phyloP scores from a whole-genome alignment of 805 yeast genomes.

The Blastobotrys parvus region DNA sequence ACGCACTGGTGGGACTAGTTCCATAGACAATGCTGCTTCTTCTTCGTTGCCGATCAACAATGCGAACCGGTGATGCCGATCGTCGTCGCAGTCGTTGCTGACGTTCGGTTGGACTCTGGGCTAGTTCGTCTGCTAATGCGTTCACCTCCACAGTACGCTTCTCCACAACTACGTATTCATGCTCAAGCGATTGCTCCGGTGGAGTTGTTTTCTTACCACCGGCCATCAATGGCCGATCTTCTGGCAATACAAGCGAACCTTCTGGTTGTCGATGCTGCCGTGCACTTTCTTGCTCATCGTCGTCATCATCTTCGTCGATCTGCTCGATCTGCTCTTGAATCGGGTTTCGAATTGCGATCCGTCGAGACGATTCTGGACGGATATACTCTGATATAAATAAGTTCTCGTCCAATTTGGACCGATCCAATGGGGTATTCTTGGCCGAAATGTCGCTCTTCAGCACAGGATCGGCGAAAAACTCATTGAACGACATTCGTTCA shows the following conservation, averaged over 20 bases:
- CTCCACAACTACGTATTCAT: slow-evolving; percentile 90
- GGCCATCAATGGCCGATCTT: neutral
- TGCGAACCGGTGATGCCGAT: neutral
- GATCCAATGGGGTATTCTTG: slow-evolving; percentile 45
- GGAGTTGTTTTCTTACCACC: neutral
- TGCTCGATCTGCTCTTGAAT: neutral
- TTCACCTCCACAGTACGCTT: slow-evolving; percentile 92
- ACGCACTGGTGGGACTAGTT: slow-evolving; percentile 68
- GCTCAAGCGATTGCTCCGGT: slow-evolving; percentile 34
- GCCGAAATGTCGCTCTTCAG: slow-evolving; percentile 40
- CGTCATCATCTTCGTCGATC: neutral
- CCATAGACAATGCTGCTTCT: slow-evolving; percentile 30
- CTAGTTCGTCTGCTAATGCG: slow-evolving; percentile 89
- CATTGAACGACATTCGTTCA: slow-evolving; percentile 80
- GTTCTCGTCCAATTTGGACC: slow-evolving; percentile 63
- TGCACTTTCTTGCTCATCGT: neutral
- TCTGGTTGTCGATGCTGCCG: slow-evolving; percentile 1
- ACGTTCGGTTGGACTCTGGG: slow-evolving; percentile 30
- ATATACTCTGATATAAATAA: slow-evolving; percentile 80
- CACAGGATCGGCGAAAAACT: slow-evolving; percentile 71
- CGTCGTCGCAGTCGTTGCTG: slow-evolving; percentile 2
- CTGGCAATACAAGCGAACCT: neutral
- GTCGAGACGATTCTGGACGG: slow-evolving; percentile 6
- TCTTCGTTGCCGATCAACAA: slow-evolving; percentile 16
- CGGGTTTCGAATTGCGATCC: neutral